phyloP scores from a whole-genome alignment of 164 flowering plant genomes.

The Cinnamomum micranthum region DNA sequence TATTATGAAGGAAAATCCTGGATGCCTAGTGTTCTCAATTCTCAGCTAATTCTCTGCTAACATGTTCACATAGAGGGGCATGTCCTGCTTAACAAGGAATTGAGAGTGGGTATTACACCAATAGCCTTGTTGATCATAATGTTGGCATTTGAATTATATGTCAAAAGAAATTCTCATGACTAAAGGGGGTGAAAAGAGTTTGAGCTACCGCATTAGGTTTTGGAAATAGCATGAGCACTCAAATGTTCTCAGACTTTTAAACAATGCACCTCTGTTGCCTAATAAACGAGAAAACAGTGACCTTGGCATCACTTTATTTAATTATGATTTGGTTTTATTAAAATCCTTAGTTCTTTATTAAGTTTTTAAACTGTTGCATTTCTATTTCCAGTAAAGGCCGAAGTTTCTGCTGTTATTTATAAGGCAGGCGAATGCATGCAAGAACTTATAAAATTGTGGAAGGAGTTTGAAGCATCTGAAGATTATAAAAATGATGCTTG shows the following conservation, averaged over 20 bases:
- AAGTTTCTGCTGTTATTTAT: slow-evolving; percentile 66
- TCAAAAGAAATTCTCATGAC: background rate
- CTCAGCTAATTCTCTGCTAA: background rate
- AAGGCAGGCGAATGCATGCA: slow-evolving; percentile 96
- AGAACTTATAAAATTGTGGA: slow-evolving; percentile 85
- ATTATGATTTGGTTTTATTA: background rate
- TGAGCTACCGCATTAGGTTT: background rate
- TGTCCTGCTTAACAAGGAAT: background rate
- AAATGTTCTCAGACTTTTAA: background rate
- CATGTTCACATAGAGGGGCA: background rate
- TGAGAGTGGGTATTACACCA: too few relatives aligned
- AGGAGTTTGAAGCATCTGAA: slow-evolving; percentile 69
- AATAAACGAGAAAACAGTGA: background rate
- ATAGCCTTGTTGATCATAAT: background rate
- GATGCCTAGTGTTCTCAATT: background rate
- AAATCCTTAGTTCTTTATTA: background rate
- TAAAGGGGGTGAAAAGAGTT: background rate
- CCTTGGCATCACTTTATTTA: background rate
- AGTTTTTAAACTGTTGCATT: background rate
- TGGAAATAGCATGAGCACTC: background rate
- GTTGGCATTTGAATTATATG: background rate
- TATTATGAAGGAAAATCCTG: background rate
- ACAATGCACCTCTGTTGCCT: background rate
- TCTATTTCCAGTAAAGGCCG: slow-evolving; percentile 55
- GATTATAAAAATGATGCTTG: slow-evolving; percentile 46